These are phyloP conservation scores for Camptophora hylomeconis DNA, from an alignment of 2,329 filamentous ascomycete species.

Conservation along the genomic window DNA sequence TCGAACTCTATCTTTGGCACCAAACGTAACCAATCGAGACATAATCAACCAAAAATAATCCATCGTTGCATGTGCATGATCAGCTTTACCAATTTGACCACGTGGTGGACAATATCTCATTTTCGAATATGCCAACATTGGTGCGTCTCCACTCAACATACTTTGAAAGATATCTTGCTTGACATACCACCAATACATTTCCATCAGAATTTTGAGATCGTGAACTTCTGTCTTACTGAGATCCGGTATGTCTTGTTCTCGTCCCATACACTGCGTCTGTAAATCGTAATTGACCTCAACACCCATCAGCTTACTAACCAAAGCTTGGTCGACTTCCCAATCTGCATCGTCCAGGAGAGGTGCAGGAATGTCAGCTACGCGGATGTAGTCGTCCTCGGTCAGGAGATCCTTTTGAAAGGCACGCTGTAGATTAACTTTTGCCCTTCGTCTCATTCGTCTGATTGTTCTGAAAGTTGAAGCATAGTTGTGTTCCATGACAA, in stretches of 20 bases:
- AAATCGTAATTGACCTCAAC: conserved; percentile 44
- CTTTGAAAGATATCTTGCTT: conserved; percentile 92
- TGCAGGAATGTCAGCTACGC: conserved; percentile 24
- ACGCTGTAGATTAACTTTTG: conserved; percentile 25
- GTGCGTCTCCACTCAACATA: conserved; percentile 68
- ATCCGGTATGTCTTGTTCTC: conserved; percentile 18
- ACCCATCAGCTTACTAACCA: conserved; percentile 47
- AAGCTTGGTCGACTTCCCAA: conserved; percentile 39
- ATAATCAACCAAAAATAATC: conserved; percentile 78
- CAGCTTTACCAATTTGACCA: conserved; percentile 61
- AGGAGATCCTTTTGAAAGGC: conserved; percentile 4
- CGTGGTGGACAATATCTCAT: conserved; percentile 86
- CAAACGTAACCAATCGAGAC: conserved; percentile 66
- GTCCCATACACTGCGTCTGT: conserved; percentile 28
- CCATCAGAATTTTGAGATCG: conserved; percentile 66
- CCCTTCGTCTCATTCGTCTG: conserved; percentile 47
- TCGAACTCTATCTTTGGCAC: conserved; percentile 60
- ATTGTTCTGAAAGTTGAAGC: conserved; percentile 58
- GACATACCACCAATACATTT: conserved; percentile 90
- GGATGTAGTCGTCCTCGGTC: conserved; percentile 12
- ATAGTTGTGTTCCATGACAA: conserved; percentile 74
- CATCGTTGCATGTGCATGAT: conserved; percentile 74
- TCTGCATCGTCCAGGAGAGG: conserved; percentile 30
- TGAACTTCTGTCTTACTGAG: conserved; percentile 52
- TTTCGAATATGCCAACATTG: conserved; percentile 70